Base-by-base conservation (phyloP, 2,329 filamentous ascomycete genomes). In the Beauveria medogensis region DNA sequence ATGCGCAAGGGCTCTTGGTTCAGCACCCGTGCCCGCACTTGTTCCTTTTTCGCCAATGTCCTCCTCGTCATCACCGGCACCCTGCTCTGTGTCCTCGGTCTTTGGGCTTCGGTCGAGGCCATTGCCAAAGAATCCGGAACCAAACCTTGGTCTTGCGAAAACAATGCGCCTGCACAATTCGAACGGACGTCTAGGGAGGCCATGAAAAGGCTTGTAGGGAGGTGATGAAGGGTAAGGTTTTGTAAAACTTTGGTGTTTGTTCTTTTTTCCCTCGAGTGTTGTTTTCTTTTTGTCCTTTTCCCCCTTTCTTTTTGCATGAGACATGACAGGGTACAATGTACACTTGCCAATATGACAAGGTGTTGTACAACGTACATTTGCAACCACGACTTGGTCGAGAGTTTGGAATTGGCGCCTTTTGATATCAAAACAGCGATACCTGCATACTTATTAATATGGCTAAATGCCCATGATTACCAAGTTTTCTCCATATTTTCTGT, bases 1-100 rank as follows among this genome's bases (percentile, higher is more conserved):
- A 74, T 80, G 72, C 71, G 80, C 68, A 69, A 73, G 14, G 77
- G 76, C 3, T 67, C 72, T 47, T 78, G 73, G 68, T 76, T 75
- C 63, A 67, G 62, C 18, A 62, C 68, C 53, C 65, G 69, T 63
- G 71, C 69, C 62, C 71, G 73, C 54, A 70, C 51, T 0, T 64
- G 64, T 20, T 65, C 70, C n/a, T 75, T 76, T 22, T 51, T 64
- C 0, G 66, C 66, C 34, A 78, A 75, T 41, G 62, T 69, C 0
- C 0, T 66, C 0, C 66, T 77, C 6, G 63, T 76, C 40, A 40
- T 76, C 0, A 68, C 69, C 2, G 75, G 75, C 5, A 59, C 72
- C 3, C 46, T 74, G 14, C 67, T 77, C 24, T 77, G 74, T 48
- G 71, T 69, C 5, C 66, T 77, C 47, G 75, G 75, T 0, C 62